These are phyloP conservation scores for Carpediemonas membranifera DNA, from an alignment of 78 protist species.

Conservation along the genomic window DNA sequence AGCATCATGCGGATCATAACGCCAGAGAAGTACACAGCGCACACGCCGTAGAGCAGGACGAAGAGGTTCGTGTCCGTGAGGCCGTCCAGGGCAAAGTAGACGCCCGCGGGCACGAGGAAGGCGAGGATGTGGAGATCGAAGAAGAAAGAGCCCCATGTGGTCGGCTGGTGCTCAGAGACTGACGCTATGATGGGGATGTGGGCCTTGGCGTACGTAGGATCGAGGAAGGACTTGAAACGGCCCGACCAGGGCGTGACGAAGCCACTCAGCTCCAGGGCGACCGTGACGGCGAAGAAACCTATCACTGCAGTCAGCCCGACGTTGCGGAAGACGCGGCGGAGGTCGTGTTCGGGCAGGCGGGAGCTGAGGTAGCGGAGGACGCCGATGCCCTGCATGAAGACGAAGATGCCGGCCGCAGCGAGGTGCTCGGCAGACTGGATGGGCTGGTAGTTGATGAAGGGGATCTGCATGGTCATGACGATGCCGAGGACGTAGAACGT, in stretches of 20 bases:
- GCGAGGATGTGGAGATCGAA: slow-evolving; percentile 79
- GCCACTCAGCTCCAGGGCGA: background rate
- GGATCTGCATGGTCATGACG: slow-evolving; percentile 50
- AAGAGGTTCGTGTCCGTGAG: no score
- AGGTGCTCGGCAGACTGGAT: slow-evolving; percentile 85
- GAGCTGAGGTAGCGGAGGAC: slow-evolving; percentile 35
- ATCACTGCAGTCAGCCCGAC: slow-evolving; percentile 30
- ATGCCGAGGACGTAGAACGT: slow-evolving; percentile 52
- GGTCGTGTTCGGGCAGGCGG: slow-evolving; percentile 27
- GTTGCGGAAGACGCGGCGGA: background rate
- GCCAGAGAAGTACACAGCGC: slow-evolving; percentile 78
- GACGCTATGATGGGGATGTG: slow-evolving; percentile 93
- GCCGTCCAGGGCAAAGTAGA: no score
- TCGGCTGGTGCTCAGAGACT: slow-evolving; percentile 91
- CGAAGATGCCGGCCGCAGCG: slow-evolving; percentile 77
- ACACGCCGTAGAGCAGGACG: slow-evolving; percentile 64
- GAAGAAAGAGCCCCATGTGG: slow-evolving; percentile 67
- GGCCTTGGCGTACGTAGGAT: slow-evolving; percentile 85
- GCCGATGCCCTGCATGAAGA: slow-evolving; percentile 1
- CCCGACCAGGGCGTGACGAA: slow-evolving; percentile 76
- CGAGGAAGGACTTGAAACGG: slow-evolving; percentile 76
- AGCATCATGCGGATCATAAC: slow-evolving; percentile 96
- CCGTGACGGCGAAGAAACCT: background rate
- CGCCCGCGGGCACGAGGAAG: slow-evolving; percentile 77
- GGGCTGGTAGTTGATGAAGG: slow-evolving; percentile 81